phyloP scores from a whole-genome alignment of 306 rosid genomes.

The Albizia julibrissin region DNA sequence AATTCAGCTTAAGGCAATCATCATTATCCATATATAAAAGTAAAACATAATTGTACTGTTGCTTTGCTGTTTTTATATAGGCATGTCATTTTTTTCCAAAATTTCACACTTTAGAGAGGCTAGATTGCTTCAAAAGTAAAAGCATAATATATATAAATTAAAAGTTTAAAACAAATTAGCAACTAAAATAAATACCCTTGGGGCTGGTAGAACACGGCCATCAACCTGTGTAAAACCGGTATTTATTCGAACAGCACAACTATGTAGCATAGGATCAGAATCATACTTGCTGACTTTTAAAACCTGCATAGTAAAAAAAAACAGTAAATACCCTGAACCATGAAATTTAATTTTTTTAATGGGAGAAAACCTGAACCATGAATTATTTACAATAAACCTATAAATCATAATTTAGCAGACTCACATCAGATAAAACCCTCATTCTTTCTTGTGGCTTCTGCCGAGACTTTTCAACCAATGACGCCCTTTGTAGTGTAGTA shows the following conservation, averaged over 20 bases:
- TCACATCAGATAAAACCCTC: constrained; percentile 71
- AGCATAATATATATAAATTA: neutral
- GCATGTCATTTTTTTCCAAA: neutral
- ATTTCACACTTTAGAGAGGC: neutral
- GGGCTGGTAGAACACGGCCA: constrained; percentile 90
- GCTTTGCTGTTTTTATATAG: neutral
- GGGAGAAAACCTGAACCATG: constrained; percentile 2
- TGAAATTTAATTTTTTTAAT: too few species aligned
- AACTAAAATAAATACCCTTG: constrained; percentile 57
- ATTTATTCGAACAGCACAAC: constrained; percentile 72
- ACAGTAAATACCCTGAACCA: constrained; percentile 14
- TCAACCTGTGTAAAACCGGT: constrained; percentile 80
- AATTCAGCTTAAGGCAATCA: neutral
- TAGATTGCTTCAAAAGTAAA: neutral
- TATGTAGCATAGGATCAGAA: constrained; percentile 74
- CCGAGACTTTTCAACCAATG: constrained; percentile 89
- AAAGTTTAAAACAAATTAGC: neutral
- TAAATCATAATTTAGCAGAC: constrained; percentile 33
- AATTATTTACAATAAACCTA: neutral
- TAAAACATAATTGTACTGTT: neutral
- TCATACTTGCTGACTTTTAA: constrained; percentile 75
- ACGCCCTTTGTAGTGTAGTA: constrained; percentile 79
- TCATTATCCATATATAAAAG: neutral
- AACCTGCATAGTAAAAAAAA: constrained; percentile 55
- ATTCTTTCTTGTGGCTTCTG: constrained; percentile 96